Base-by-base conservation (phyloP, 108 stramenopile species). In the Parmales sp. region DNA sequence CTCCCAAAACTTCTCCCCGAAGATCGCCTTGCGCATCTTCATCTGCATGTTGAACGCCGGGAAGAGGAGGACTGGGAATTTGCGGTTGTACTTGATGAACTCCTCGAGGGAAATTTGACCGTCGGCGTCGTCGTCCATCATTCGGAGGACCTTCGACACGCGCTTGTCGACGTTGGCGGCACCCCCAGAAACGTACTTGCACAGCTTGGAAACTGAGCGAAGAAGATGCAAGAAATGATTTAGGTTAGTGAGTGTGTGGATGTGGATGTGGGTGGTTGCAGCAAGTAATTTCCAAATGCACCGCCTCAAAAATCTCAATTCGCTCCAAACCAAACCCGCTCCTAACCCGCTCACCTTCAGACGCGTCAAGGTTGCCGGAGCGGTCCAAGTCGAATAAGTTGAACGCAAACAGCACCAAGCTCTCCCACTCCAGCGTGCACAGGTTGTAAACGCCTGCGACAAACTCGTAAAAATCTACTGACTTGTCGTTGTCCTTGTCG, bases 41-140 rank as follows among this genome's bases (percentile, higher is more conserved):
- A 44, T 7, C 37, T 66, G 65, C 65, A 66, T 43, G 19, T 66
- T 25, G 63, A 74, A 74, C 22, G 45, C 68, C 0, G 73, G 73
- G 39, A 41, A 74, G 28, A 74, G 60, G 0, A 74, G 37, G 8
- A 13, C n/a, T 1, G 49, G 68, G 28, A 51, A 44, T 46, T 38
- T 46, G 0, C 45, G 19, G 64, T 74, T 69, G 49, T 49, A 63
- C 13, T 23, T 26, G 9, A 18, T 23, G 37, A 74, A 74, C 39
- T 74, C 73, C 2, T 63, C 37, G 51, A 68, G 69, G 36, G 16
- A 26, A 36, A 74, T 69, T n/a, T 19, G 23, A 22, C 72, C 67
- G 45, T 68, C 68, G 29, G 6, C 16, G 38, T 74, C 37, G 39
- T 38, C 18, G 50, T 74, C 67, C 9, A 68, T 51, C 11, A 26